These are phyloP conservation scores for Hysterium pulicare DNA, from an alignment of 2,329 filamentous ascomycete genomes.

Conservation along the genomic window DNA sequence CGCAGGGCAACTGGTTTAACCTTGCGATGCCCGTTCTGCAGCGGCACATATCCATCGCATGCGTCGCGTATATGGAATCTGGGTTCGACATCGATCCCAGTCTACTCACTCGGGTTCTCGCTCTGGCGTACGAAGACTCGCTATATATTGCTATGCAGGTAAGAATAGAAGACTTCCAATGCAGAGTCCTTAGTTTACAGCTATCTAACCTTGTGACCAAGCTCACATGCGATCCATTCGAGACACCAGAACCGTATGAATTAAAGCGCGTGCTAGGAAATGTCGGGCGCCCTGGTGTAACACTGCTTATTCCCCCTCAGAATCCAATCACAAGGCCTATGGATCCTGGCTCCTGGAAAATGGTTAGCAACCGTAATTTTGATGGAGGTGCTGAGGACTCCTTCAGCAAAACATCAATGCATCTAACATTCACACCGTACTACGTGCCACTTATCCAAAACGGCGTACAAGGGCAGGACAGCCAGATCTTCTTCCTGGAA, in stretches of 20 bases:
- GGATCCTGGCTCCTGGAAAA: neutral
- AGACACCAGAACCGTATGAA: neutral
- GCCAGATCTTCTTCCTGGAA: slow-evolving; percentile 1
- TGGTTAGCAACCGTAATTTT: neutral
- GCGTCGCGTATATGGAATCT: neutral
- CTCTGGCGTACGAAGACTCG: neutral
- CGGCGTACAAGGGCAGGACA: neutral
- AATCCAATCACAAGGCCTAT: neutral
- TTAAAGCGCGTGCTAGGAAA: neutral
- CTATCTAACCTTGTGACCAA: neutral
- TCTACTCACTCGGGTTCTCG: neutral
- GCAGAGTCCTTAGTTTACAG: neutral
- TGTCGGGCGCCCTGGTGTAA: neutral
- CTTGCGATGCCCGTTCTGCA: too few relatives aligned
- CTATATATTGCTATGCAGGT: slow-evolving; percentile 2
- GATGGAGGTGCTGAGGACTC: slow-evolving; percentile 1
- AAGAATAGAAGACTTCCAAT: neutral
- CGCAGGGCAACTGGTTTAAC: too few relatives aligned
- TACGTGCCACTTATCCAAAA: neutral
- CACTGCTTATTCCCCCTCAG: neutral
- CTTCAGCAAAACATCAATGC: slow-evolving; percentile 4
- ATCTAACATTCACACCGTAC: slow-evolving; percentile 5
- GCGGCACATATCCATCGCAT: too few relatives aligned
- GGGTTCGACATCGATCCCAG: neutral
- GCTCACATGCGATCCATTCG: neutral